Base-by-base conservation (phyloP, 129 eudicot species). In the Gnaphalium uliginosum region DNA sequence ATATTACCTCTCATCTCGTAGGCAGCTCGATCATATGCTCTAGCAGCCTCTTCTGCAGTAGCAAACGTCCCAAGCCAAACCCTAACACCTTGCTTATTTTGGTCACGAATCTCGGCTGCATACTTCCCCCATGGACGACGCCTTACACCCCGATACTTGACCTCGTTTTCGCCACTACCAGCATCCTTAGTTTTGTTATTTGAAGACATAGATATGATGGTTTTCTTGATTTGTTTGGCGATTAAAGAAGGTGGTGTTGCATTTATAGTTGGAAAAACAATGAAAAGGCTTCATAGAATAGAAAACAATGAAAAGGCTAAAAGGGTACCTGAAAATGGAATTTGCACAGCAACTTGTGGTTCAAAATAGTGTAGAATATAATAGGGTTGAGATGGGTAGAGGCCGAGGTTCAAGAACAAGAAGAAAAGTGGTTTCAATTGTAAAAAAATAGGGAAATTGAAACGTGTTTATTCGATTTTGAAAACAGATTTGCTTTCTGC, bases 71-170 rank as follows among this genome's bases (percentile, higher is more conserved):
- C 89, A 0, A 85, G 72, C 89, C 89, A 85, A 33, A 78, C 65
- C 25, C 86, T 69, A 4, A 67, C 76, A 0, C 89, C 89, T 22
- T 76, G 75, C 18, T 72, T 70, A 25, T 71, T 82, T 5, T 76
- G 46, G 59, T 85, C 86, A n/a, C 89, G 84, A 9, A 85, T 82
- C 74, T 85, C 89, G 5, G 89, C 86, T 2, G 86, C 86, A 51
- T 67, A 85, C 64, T 85, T 85, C n/a, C 89, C 89, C 89, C 86
- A 85, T 8, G 86, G 89, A 66, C 89, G 79, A 29, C 73, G 63
- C 8, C 89, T 54, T 5, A 85, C 89, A 0, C 89, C 89, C 0
- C 84, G 54, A 56, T 85, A 85, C 73, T 48, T 79, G 30, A 75
- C 86, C n/a, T 72, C 82, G 5, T 75, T 71, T n/a, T 29, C 61